Base-by-base conservation (phyloP, 2,329 filamentous ascomycete genomes). In the Nemania sp. region DNA sequence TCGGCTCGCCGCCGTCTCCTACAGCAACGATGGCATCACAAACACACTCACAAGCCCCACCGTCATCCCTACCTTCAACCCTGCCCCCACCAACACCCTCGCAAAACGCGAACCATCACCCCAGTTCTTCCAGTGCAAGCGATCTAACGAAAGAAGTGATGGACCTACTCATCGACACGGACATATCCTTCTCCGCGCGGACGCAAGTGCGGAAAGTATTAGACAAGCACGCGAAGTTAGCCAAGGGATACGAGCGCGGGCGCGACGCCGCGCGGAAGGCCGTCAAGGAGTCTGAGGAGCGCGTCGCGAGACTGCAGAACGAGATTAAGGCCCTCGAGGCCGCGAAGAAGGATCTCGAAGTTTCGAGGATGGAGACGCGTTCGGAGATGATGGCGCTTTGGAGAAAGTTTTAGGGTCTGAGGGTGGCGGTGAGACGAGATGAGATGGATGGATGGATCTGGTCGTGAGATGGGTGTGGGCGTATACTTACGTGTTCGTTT, bases 201-300 rank as follows among this genome's bases (percentile, higher is more conserved):
- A 53, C 61, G 2, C 69, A 66, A 19, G 67, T 87, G 2, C 68
- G 69, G 0, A 54, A 60, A 20, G 61, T 81, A 6, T 73, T 90
- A 26, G 75, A 78, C 30, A 79, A 72, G 39, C 78, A 89, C 59
- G 80, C 82, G 14, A 71, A 84, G 46, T 79, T 77, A 46, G 77
- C 79, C 0, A 81, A 80, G 62, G 89, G 88, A 0, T 76, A 89
- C 17, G 75, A 77, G 33, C 80, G 80, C 57, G 86, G 87, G 0
- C 76, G 88, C 2, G 88, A 93, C 55, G 80, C 86, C 6, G 79
- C 81, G 3, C 74, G 89, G n/a, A 69, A 80, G 7, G 80, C 79
- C 3, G 65, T 90, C 28, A 84, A 82, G 65, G 76, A 78, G 4
- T 86, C 85, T 59, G 86, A 93, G 24, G 64, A 64, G n/a, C 68